Evolutionary conservation across 1,284 basidiomycete species (phyloP).

Genomic region (Sutorius eximius): DNA sequence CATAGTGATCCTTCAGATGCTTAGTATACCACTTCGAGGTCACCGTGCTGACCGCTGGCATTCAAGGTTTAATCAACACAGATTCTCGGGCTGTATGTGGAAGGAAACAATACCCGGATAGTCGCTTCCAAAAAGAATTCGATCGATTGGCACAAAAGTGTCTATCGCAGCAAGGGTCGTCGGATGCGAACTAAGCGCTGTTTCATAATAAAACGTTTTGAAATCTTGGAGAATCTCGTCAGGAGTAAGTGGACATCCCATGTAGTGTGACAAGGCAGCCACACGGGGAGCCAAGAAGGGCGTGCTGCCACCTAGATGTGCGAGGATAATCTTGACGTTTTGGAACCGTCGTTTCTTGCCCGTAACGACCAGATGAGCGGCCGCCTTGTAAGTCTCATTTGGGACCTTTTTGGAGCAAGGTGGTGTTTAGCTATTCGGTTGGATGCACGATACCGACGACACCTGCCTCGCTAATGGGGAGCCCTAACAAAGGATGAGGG

Average conservation of each 20-base stretch:
- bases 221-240: slow-evolving; percentile 68
- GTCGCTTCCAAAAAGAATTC: slow-evolving; percentile 68
- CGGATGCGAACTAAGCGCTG: slow-evolving; percentile 59
- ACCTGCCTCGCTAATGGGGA: slow-evolving; percentile 66
- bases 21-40: slow-evolving; percentile 60
- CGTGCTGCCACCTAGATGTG: slow-evolving; percentile 66
- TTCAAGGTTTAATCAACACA: slow-evolving; percentile 4
- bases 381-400: slow-evolving; percentile 77
- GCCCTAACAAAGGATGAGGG: slow-evolving; percentile 59
- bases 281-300: slow-evolving; percentile 63
- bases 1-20: slow-evolving; percentile 50
- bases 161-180: slow-evolving; percentile 51
- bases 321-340: slow-evolving; percentile 60
- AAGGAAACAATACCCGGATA: slow-evolving; percentile 54
- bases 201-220: slow-evolving; percentile 68
- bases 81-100: neutral
- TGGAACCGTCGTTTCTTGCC: slow-evolving; percentile 62
- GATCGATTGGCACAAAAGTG: slow-evolving; percentile 46
- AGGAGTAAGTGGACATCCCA: slow-evolving; percentile 59
- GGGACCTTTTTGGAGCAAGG: slow-evolving; percentile 48
- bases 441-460: slow-evolving; percentile 11
- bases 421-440: slow-evolving; percentile 11
- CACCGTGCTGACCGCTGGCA: slow-evolving; percentile 53
- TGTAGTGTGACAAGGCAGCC: slow-evolving; percentile 60
- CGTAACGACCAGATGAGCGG: slow-evolving; percentile 69